Evolutionary conservation across 805 yeast species (phyloP).

Genomic region (Blastobotrys robertii): DNA sequence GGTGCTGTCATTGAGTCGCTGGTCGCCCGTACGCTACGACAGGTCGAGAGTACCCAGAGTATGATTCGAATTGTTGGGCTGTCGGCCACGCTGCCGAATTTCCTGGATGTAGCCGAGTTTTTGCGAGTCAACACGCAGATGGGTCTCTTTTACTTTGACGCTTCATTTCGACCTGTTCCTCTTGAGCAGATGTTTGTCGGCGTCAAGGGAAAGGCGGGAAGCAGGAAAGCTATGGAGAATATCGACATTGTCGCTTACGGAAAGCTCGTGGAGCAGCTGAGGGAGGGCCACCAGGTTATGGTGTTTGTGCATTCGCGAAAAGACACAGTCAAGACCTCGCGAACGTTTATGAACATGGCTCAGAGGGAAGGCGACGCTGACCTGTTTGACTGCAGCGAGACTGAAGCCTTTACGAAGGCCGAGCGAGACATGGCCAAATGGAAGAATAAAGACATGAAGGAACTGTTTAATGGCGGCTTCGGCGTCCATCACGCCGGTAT

Average conservation of each 20-base stretch:
- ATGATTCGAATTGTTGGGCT: constrained; percentile 91
- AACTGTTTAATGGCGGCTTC: constrained; percentile 70
- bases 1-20: constrained; percentile 95
- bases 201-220: constrained; percentile 76
- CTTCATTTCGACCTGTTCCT: constrained; percentile 88
- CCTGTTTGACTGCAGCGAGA: constrained; percentile 48
- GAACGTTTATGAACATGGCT: constrained; percentile 60
- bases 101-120: constrained; percentile 88
- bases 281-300: constrained; percentile 82
- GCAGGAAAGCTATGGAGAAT: constrained; percentile 55
- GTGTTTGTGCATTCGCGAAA: constrained; percentile 92
- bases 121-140: constrained; percentile 73
- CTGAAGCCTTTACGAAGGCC: constrained; percentile 23
- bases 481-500: constrained; percentile 98
- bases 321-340: constrained; percentile 80
- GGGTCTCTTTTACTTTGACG: constrained; percentile 93
- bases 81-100: constrained; percentile 90
- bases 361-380: constrained; percentile 45
- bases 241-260: constrained; percentile 70
- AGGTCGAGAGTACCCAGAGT: constrained; percentile 88
- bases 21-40: constrained; percentile 88
- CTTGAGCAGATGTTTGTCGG: constrained; percentile 81
- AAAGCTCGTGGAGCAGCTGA: constrained; percentile 57
- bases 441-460: constrained; percentile 69
- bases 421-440: constrained; percentile 57